These are phyloP conservation scores for Mycena albidolilacea DNA, from an alignment of 768 basidiomycete genomes.

Conservation along the genomic window DNA sequence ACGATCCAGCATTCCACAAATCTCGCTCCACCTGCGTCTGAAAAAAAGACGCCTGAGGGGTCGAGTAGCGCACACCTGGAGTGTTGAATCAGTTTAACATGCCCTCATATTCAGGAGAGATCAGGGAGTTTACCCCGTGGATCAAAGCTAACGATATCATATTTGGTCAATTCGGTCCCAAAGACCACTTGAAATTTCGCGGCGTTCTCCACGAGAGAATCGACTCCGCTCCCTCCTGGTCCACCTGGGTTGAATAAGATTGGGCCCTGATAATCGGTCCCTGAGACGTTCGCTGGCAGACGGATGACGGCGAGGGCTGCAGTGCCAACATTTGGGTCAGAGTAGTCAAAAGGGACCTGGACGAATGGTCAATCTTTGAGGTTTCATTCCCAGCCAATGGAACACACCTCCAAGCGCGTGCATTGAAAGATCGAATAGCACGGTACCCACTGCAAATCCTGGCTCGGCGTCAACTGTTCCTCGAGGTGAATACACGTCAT, in stretches of 20 bases:
- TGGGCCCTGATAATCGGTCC: conserved; percentile 21
- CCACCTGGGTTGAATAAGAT: conserved; percentile 35
- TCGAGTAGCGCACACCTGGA: conserved; percentile 31
- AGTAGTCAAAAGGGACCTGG: conserved; percentile 35
- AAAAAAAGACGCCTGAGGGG: conserved; percentile 34
- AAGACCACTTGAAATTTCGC: conserved; percentile 11
- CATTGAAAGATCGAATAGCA: conserved; percentile 20
- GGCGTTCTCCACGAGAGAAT: conserved; percentile 7
- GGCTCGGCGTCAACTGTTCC: conserved; percentile 15
- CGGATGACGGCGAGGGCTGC: conserved; percentile 29
- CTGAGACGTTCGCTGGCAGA: conserved; percentile 15
- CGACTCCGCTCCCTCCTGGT: conserved; percentile 33
- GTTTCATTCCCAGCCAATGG: not conserved
- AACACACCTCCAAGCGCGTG: conserved; percentile 2
- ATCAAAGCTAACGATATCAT: conserved; percentile 35
- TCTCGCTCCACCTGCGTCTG: conserved; percentile 29
- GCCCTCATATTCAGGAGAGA: not conserved
- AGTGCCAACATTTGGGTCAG: conserved; percentile 1
- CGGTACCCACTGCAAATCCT: conserved; percentile 5
- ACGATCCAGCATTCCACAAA: conserved; percentile 25
- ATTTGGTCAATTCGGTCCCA: conserved; percentile 12
- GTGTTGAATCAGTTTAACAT: not conserved
- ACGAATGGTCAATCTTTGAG: not conserved
- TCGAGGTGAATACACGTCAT: not conserved
- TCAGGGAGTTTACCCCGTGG: conserved; percentile 19